Evolutionary conservation across 129 eudicot species (phyloP).

Genomic region (Oenanthe sinensis): DNA sequence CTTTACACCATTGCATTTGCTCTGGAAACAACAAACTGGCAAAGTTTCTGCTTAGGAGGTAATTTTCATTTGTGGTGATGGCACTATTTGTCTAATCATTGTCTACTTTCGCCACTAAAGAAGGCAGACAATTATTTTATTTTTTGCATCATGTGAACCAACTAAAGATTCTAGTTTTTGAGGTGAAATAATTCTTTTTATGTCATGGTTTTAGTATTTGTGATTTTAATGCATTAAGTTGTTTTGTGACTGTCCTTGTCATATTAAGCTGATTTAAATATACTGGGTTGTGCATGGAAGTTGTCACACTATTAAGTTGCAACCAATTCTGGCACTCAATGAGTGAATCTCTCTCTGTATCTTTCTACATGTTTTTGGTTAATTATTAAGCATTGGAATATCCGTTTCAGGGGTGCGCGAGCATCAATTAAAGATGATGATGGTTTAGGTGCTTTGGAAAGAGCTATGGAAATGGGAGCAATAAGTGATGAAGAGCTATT

Average conservation of each 20-base stretch:
- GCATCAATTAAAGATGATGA: conserved; percentile 68
- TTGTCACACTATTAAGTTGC: too few species aligned
- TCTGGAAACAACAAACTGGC: conserved; percentile 64
- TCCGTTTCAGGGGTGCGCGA: conserved; percentile 62
- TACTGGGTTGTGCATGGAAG: background rate
- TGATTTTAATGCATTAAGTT: background rate
- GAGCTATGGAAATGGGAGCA: conserved; percentile 98
- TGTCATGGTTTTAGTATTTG: background rate
- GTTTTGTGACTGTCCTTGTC: background rate
- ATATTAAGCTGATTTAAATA: background rate
- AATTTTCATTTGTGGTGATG: background rate
- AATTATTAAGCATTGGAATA: background rate
- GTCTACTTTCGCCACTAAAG: background rate
- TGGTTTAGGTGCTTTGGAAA: conserved; percentile 73
- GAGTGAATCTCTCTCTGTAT: background rate
- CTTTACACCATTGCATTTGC: conserved; percentile 78
- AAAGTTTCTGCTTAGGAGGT: conserved; percentile 89
- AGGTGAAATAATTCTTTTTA: background rate
- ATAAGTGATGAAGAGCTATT: conserved; percentile 86
- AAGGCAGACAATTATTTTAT: background rate
- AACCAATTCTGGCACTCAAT: too few species aligned
- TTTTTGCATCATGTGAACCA: background rate
- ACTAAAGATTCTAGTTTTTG: background rate
- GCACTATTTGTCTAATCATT: background rate
- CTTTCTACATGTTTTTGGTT: background rate